These are phyloP conservation scores for Allium cepa DNA, from an alignment of 106 monocot genomes.

Conservation along the genomic window DNA sequence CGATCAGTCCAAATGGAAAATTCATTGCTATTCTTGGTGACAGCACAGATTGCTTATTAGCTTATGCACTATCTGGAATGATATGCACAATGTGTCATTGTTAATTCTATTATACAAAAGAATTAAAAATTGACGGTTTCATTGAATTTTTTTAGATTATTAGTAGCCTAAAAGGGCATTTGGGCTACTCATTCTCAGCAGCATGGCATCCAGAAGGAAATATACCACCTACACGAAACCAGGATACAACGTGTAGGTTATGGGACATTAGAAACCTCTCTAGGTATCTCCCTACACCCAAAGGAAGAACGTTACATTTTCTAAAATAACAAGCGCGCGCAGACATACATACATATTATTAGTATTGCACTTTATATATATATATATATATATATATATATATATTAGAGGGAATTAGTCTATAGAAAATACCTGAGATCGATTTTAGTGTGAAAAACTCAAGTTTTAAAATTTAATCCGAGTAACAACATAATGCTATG, in stretches of 20 bases:
- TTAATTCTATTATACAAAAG: neutral
- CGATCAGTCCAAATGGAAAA: slow-evolving; percentile 66
- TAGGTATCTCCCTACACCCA: slow-evolving; percentile 40
- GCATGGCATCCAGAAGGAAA: slow-evolving; percentile 78
- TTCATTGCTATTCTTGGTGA: slow-evolving; percentile 76
- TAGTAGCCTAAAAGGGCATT: slow-evolving; percentile 33
- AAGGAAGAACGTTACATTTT: slow-evolving; percentile 69
- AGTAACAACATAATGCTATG: no score
- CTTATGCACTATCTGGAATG: slow-evolving; percentile 68
- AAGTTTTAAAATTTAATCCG: no score
- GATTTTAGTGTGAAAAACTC: no score
- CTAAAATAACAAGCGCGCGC: no score
- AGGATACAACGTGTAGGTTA: slow-evolving; percentile 77
- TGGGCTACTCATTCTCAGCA: slow-evolving; percentile 75
- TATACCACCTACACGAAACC: slow-evolving; percentile 68
- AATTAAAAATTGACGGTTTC: neutral
- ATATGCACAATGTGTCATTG: slow-evolving; percentile 6
- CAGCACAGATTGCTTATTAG: slow-evolving; percentile 41
- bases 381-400: no score
- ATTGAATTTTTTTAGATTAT: slow-evolving; percentile 24
- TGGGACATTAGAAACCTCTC: slow-evolving; percentile 78
- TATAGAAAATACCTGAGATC: no score
- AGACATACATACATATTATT: no score
- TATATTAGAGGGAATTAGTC: no score
- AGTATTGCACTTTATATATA: no score